These are phyloP conservation scores for Populus deltoides DNA, from an alignment of 345 rosid genomes.

Conservation along the genomic window DNA sequence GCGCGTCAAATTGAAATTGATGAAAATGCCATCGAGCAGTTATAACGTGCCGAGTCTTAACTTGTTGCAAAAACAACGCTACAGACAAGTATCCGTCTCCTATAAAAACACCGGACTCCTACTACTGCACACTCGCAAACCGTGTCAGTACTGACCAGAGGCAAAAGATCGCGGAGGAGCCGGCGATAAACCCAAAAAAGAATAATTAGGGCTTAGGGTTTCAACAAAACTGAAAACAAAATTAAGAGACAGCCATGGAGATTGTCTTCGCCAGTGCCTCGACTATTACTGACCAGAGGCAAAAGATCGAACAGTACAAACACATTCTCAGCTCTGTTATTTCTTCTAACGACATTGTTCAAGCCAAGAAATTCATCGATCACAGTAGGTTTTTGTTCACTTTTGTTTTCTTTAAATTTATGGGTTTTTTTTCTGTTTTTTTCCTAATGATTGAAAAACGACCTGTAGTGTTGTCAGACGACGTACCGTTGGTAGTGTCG, in stretches of 20 bases:
- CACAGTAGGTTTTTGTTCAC: conserved; percentile 45
- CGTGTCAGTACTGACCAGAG: too few species aligned
- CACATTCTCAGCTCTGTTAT: conserved; percentile 77
- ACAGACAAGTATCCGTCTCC: not conserved
- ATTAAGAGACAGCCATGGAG: conserved; percentile 45
- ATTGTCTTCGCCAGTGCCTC: conserved; percentile 72
- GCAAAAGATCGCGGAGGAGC: too few species aligned
- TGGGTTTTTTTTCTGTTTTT: not conserved
- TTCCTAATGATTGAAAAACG: not conserved
- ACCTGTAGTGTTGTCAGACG: conserved; percentile 78
- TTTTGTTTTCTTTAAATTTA: not conserved
- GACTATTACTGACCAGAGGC: conserved; percentile 83
- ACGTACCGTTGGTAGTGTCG: conserved; percentile 87
- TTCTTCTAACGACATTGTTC: conserved; percentile 74
- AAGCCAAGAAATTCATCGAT: conserved; percentile 83
- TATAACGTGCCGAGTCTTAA: not conserved
- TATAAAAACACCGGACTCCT: not conserved
- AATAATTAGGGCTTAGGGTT: not conserved
- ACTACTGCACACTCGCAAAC: not conserved
- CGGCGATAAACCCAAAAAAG: too few species aligned
- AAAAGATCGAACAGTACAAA: conserved; percentile 98
- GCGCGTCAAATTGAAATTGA: too few species aligned
- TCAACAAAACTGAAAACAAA: not conserved
- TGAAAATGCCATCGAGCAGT: not conserved
- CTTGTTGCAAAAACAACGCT: not conserved